Conservation (phyloP, 177 flowering plant species). For the Tripterygium wilfordii region DNA sequence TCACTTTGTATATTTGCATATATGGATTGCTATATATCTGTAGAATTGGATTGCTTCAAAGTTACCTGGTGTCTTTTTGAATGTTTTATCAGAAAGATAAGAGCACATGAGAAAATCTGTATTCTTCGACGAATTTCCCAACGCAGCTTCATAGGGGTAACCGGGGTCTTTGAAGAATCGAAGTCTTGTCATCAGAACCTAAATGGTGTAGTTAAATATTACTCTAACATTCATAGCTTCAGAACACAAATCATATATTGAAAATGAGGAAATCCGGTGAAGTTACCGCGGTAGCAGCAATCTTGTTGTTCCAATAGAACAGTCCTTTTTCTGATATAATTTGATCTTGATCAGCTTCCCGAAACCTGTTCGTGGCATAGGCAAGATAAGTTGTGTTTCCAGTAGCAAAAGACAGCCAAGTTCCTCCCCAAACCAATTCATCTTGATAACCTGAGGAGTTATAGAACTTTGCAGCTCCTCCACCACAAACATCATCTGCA, state of each 20-base stretch:
- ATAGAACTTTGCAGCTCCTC: conserved; percentile 39
- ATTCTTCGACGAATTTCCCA: conserved; percentile 23
- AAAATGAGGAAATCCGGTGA: background rate
- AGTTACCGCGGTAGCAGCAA: conserved; percentile 44
- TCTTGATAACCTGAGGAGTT: conserved; percentile 55
- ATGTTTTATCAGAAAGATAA: conserved; percentile 29
- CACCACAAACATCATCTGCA: conserved; percentile 32
- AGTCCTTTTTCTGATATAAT: conserved; percentile 27
- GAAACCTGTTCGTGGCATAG: conserved; percentile 23
- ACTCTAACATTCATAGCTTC: background rate
- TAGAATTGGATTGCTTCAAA: no score
- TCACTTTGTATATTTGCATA: no score
- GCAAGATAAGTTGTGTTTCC: conserved; percentile 48
- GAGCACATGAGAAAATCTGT: conserved; percentile 50
- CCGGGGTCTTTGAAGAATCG: conserved; percentile 49
- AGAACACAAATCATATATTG: background rate
- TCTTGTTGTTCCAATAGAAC: conserved; percentile 67
- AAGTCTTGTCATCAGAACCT: conserved; percentile 56
- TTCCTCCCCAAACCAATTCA: conserved; percentile 67
- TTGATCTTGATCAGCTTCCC: conserved; percentile 24
- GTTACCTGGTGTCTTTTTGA: conserved; percentile 38
- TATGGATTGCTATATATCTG: no score
- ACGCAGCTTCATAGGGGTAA: conserved; percentile 39
- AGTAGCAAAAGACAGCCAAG: conserved; percentile 65
- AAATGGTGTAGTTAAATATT: background rate